Conservation (phyloP, 2,329 filamentous ascomycete species). For the Sclerotinia borealis region DNA sequence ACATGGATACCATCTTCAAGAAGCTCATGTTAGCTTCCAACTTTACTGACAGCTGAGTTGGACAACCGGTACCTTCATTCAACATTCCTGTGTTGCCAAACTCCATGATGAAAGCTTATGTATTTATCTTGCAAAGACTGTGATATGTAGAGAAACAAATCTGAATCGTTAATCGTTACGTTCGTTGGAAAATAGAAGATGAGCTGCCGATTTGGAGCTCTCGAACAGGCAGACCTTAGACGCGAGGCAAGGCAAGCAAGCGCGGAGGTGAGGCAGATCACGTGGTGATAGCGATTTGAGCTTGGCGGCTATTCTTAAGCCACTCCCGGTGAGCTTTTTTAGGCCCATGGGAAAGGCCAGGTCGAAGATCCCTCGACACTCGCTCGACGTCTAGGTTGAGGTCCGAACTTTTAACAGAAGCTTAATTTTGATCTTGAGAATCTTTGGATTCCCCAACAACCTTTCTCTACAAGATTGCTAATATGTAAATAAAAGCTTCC, state of each 20-base stretch:
- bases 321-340: background rate
- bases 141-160: constrained; percentile 26
- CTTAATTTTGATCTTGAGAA: no score
- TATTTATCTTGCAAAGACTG: constrained; percentile 6
- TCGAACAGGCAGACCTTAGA: constrained; percentile 22
- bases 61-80: constrained; percentile 49
- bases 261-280: background rate
- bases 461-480: no score
- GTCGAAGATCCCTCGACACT: no score
- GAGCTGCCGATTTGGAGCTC: constrained; percentile 16
- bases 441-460: no score
- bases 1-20: constrained; percentile 91
- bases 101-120: constrained; percentile 44
- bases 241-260: constrained; percentile 19
- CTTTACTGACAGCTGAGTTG: constrained; percentile 16
- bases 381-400: no score
- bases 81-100: constrained; percentile 56
- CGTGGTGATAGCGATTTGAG: constrained; percentile 7
- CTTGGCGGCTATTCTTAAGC: background rate
- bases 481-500: no score
- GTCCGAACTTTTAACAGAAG: no score
- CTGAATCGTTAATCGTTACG: constrained; percentile 7
- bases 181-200: constrained; percentile 7
- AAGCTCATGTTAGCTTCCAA: constrained; percentile 28
- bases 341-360: no score